Evolutionary conservation across 208 protist species (phyloP).

Genomic region (Trypanosoma rangeli): DNA sequence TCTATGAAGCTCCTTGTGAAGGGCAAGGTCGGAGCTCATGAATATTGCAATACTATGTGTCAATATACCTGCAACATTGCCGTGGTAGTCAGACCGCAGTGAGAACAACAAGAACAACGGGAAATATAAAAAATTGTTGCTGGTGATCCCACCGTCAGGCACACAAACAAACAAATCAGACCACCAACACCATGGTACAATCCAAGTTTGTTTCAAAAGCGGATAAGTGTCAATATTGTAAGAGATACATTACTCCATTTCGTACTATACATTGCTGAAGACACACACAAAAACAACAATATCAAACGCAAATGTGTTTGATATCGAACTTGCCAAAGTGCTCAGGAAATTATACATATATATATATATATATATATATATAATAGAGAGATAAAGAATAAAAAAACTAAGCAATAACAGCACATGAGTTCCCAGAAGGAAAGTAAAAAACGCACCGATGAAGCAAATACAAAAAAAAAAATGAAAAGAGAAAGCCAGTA

Average conservation of each 20-base stretch:
- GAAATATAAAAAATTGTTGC: neutral
- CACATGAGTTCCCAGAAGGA: neutral
- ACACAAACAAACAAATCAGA: neutral
- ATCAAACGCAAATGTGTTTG: neutral
- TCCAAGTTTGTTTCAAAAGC: neutral
- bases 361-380: neutral
- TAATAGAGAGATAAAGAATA: neutral
- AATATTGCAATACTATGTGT: conserved; percentile 2
- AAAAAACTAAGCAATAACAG: neutral
- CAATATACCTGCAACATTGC: neutral
- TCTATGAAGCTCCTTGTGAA: conserved; percentile 67
- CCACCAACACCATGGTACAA: neutral
- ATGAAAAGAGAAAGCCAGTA: neutral
- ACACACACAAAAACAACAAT: neutral
- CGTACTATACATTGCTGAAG: neutral
- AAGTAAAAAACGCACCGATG: neutral
- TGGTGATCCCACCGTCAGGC: too few relatives aligned
- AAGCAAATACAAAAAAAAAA: conserved; percentile 1
- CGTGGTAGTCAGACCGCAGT: neutral
- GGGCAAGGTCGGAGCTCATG: neutral
- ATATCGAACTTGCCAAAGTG: neutral
- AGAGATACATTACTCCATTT: neutral
- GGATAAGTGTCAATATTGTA: neutral
- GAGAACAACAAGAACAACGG: conserved; percentile 10
- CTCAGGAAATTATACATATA: neutral